Conservation (phyloP, 2,329 filamentous ascomycete genomes). For the Davidsoniella eucalypti region DNA sequence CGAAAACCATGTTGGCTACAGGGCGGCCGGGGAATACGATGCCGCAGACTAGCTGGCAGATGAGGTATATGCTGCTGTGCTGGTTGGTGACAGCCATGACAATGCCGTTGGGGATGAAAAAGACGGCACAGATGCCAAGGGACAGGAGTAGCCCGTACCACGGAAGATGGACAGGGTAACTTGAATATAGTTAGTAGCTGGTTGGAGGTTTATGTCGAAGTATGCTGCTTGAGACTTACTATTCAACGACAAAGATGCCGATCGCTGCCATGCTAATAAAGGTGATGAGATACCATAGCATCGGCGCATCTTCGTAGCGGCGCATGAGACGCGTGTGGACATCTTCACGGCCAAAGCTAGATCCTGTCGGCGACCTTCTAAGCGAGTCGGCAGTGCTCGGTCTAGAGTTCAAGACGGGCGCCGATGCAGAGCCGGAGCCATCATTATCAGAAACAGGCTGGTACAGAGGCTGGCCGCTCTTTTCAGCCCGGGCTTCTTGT, state of each 20-base stretch:
- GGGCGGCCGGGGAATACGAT: constrained; percentile 69
- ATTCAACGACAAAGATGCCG: constrained; percentile 72
- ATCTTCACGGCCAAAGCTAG: constrained; percentile 41
- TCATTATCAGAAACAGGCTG: constrained; percentile 28
- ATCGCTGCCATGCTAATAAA: constrained; percentile 61
- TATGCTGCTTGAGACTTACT: constrained; percentile 33
- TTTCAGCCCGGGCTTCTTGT: constrained; percentile 38
- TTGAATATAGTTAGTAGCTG: constrained; percentile 18
- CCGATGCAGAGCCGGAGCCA: constrained; percentile 6
- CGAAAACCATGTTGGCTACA: constrained; percentile 86
- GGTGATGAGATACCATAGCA: constrained; percentile 65
- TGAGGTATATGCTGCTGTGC: constrained; percentile 71
- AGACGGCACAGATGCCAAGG: constrained; percentile 57
- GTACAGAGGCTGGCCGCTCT: constrained; percentile 32
- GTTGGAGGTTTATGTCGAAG: not conserved
- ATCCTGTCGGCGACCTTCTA: constrained; percentile 11
- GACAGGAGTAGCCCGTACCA: constrained; percentile 77
- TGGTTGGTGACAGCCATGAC: constrained; percentile 89
- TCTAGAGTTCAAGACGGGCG: not conserved
- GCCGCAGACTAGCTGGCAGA: constrained; percentile 73
- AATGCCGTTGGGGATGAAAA: constrained; percentile 83
- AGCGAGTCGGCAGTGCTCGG: constrained; percentile 10
- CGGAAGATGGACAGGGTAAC: constrained; percentile 64
- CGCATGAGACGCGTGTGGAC: constrained; percentile 74
- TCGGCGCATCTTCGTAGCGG: constrained; percentile 64